phyloP scores from a whole-genome alignment of 148 eudicot genomes.

The Gaultheria prostrata region DNA sequence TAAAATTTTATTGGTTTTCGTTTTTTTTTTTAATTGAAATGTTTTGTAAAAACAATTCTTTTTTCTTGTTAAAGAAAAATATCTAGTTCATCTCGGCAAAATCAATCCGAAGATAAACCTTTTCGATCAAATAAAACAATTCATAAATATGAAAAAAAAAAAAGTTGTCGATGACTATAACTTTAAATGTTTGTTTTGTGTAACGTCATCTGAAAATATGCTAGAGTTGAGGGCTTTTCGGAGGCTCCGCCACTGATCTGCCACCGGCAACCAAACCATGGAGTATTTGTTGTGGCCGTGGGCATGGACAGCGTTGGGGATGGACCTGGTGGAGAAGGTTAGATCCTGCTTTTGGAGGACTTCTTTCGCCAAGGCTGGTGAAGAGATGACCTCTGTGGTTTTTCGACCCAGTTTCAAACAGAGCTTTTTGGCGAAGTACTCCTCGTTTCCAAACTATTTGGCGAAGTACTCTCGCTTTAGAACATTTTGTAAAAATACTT shows the following conservation, averaged over 20 bases:
- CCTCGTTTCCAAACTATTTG: too few species aligned
- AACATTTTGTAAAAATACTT: too few species aligned
- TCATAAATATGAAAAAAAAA: not conserved
- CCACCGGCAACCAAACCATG: not conserved
- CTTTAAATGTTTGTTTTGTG: not conserved
- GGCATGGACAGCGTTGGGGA: not conserved
- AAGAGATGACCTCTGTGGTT: constrained; percentile 13
- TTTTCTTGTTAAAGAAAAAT: not conserved
- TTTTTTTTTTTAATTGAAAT: not conserved
- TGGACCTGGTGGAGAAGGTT: not conserved
- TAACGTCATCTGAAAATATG: not conserved
- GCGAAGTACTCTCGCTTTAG: too few species aligned
- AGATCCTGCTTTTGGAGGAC: not conserved
- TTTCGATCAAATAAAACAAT: not conserved
- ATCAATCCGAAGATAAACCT: not conserved
- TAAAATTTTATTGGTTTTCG: too few species aligned
- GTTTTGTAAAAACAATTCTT: not conserved
- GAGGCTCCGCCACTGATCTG: constrained; percentile 1
- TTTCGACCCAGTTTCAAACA: constrained; percentile 16
- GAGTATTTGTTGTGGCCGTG: not conserved
- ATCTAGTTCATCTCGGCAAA: not conserved
- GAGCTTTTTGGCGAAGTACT: too few species aligned
- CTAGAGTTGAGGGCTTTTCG: not conserved
- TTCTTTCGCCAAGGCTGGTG: constrained; percentile 12
- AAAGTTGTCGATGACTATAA: not conserved